Conservation (phyloP, 768 basidiomycete species). For the Pleurotus platypus region DNA sequence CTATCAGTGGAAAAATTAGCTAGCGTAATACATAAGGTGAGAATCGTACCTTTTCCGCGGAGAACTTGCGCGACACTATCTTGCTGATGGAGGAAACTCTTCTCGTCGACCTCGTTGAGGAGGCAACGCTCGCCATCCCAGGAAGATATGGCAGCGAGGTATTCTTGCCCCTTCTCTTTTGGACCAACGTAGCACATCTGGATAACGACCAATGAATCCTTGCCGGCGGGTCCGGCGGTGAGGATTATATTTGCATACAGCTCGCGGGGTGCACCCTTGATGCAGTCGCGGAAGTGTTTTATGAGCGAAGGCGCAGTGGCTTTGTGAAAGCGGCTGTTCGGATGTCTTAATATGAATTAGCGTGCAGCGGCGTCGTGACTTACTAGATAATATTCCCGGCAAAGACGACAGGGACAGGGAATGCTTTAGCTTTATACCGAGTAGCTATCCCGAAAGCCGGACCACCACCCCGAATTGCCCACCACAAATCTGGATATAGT, state of each 20-base stretch:
- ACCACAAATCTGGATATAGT: constrained; percentile 66
- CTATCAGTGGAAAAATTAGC: constrained; percentile 30
- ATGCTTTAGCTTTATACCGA: constrained; percentile 87
- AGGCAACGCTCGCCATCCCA: constrained; percentile 89
- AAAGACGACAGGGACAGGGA: constrained; percentile 85
- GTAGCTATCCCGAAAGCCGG: constrained; percentile 81
- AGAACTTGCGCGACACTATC: constrained; percentile 89
- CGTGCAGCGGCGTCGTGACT: constrained; percentile 22
- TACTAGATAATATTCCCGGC: constrained; percentile 93
- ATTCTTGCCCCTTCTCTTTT: constrained; percentile 69
- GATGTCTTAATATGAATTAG: too few relatives aligned
- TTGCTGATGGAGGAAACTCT: constrained; percentile 86
- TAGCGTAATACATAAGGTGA: too few relatives aligned
- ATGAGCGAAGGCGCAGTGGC: constrained; percentile 87
- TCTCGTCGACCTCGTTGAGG: constrained; percentile 88
- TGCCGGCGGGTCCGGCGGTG: constrained; percentile 82
- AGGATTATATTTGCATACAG: constrained; percentile 88
- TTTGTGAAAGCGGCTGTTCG: constrained; percentile 73
- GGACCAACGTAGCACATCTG: constrained; percentile 89
- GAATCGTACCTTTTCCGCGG: constrained; percentile 66
- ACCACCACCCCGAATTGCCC: constrained; percentile 84
- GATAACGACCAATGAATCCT: constrained; percentile 84
- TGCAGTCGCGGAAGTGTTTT: constrained; percentile 89
- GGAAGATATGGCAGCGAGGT: constrained; percentile 74
- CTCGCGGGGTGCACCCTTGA: constrained; percentile 84